Base-by-base conservation (phyloP, 2,329 filamentous ascomycete genomes). In the Cladophialophora exuberans region DNA sequence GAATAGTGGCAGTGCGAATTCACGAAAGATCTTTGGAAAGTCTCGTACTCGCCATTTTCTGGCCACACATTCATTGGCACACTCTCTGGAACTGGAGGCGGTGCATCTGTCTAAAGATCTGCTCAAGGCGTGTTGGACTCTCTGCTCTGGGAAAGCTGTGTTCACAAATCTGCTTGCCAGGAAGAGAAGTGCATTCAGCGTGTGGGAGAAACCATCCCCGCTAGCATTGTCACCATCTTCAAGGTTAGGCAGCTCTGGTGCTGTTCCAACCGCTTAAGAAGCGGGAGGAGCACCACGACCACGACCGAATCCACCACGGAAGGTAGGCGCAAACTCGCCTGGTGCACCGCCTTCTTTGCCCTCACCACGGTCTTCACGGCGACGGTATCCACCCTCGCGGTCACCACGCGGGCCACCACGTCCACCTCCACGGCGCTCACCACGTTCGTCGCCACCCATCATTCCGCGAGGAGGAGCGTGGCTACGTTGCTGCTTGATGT, bases 401-500 rank as follows among this genome's bases (percentile, higher is more conserved):
- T 88, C 88, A 79, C 89, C 87, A 70, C 84, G 83, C 67, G 77
- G 77, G 66, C 86, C 86, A 79, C 88, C 87, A 81, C 90, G 88
- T 78, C 89, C 87, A 73, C 89, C 90, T 67, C 88, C 87, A 79
- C 90, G 86, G 74, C 87, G 84, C 82, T 94, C 90, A n/a, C 39
- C 39, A 70, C 83, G 79, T 76, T 96, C 92, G 66, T 86, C 84
- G 73, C 83, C 85, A 71, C 91, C 91, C 82, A 97, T 86, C 94
- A 99, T 97, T 75, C 94, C 94, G 73, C 94, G 92, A 74, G 94
- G 93, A 79, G 93, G 93, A 81, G 91, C 92, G 81, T 97, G 91
- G 72, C 90, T 94, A 79, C 94, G 90, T 85, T 97, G 91, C 84
- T 97, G 92, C 90, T 99, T 99, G 83, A 99, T 97, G 88, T 99